Percentiles rank a stretch among this genome's conserved stretches.
phyloP scores from a whole-genome alignment of 2,329 filamentous ascomycete species.

The Apiospora koreana region DNA sequence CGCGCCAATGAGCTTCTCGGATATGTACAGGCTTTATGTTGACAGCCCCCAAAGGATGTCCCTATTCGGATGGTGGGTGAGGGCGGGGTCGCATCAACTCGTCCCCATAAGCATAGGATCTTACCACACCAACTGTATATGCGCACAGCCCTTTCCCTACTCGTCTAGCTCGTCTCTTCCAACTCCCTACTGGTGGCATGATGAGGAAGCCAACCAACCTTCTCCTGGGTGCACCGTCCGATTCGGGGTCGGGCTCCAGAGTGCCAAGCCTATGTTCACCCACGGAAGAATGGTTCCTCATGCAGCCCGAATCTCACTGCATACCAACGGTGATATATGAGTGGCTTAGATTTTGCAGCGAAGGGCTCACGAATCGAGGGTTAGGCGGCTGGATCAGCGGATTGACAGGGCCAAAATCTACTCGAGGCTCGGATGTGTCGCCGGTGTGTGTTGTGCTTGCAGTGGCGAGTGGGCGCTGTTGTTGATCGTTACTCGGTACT shows the following conservation, averaged over 20 bases:
- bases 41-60: constrained; percentile 2
- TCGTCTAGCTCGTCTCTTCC: neutral
- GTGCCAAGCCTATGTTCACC: neutral
- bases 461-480: neutral
- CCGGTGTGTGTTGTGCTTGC: neutral
- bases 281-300: neutral
- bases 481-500: neutral
- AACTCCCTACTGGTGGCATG: neutral
- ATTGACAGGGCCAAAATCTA: neutral
- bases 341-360: neutral
- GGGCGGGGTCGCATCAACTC: constrained; percentile 1
- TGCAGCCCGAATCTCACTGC: neutral
- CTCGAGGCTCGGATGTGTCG: neutral
- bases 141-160: neutral
- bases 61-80: constrained; percentile 6
- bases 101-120: neutral
- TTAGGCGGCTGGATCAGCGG: neutral
- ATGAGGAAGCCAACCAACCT: neutral
- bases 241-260: neutral
- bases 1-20: neutral
- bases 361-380: neutral
- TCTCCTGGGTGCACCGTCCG: neutral
- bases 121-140: neutral
- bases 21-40: neutral
- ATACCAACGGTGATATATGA: neutral